Conservation (phyloP, 2,329 filamentous ascomycete species). For the Zarea fungicola region DNA sequence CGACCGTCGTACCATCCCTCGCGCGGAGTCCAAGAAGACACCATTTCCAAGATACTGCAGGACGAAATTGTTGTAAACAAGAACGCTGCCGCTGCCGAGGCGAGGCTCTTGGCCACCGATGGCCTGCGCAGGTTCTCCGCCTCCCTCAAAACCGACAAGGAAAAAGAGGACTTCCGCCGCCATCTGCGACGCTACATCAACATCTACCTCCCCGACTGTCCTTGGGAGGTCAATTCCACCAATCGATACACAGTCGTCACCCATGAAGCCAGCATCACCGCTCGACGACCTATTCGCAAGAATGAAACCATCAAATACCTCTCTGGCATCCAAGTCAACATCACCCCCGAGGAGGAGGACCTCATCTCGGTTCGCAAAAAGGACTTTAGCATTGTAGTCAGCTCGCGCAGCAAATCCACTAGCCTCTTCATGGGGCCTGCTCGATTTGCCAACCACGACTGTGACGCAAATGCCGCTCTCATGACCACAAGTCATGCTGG, state of each 20-base stretch:
- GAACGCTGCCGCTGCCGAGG: conserved; percentile 64
- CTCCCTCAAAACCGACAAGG: conserved; percentile 65
- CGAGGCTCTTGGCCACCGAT: conserved; percentile 63
- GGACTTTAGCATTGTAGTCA: conserved; percentile 96
- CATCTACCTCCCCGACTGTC: conserved; percentile 89
- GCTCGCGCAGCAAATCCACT: conserved; percentile 82
- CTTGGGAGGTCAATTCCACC: conserved; percentile 85
- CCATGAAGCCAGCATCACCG: conserved; percentile 83
- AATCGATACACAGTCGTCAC: conserved; percentile 91
- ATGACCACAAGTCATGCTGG: conserved; percentile 78
- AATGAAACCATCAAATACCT: conserved; percentile 89
- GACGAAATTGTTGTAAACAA: conserved; percentile 68
- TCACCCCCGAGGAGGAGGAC: conserved; percentile 86
- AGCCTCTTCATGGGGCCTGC: conserved; percentile 93
- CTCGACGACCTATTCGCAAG: conserved; percentile 70
- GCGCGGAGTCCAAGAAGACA: conserved; percentile 66
- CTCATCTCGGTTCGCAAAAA: conserved; percentile 75
- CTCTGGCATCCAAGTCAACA: conserved; percentile 82
- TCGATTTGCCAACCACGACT: conserved; percentile 96
- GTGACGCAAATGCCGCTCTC: conserved; percentile 82
- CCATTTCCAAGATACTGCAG: conserved; percentile 57
- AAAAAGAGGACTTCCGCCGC: conserved; percentile 78
- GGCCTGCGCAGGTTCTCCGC: conserved; percentile 69
- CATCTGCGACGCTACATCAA: conserved; percentile 88
- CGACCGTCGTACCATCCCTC: conserved; percentile 79